Percentiles rank a stretch among this genome's conserved stretches.
Conservation (phyloP, 192 early-diverging fungal species). For the Mortierella antarctica region DNA sequence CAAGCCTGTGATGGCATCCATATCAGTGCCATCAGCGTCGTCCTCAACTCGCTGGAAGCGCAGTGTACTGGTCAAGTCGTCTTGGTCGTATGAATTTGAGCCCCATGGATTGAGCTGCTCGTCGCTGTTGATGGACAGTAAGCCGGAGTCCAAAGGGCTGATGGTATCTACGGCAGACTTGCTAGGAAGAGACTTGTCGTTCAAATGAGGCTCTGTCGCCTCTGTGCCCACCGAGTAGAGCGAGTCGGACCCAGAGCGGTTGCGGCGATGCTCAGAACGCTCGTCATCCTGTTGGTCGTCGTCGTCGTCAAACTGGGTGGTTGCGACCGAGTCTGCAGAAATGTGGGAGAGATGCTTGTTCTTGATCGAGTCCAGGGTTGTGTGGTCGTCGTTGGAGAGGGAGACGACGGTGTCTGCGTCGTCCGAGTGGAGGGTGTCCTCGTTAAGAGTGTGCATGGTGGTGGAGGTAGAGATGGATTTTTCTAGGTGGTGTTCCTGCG, state of each 20-base stretch:
- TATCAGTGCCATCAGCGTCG: slow-evolving; percentile 17
- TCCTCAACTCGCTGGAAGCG: slow-evolving; percentile 23
- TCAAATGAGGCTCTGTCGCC: slow-evolving; percentile 31
- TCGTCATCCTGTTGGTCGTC: slow-evolving; percentile 23
- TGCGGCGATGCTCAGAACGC: slow-evolving; percentile 31
- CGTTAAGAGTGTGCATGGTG: slow-evolving; percentile 9
- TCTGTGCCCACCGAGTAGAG: slow-evolving; percentile 51
- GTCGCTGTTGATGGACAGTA: slow-evolving; percentile 7
- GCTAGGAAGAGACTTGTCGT: slow-evolving; percentile 8
- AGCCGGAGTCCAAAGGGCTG: not conserved
- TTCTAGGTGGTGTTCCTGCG: slow-evolving; percentile 2
- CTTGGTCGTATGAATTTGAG: slow-evolving; percentile 50
- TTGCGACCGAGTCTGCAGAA: slow-evolving; percentile 46
- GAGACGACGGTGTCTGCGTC: slow-evolving; percentile 27
- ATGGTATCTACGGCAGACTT: not conserved
- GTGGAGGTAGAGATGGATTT: not conserved
- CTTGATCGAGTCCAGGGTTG: slow-evolving; percentile 9
- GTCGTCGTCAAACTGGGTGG: slow-evolving; percentile 48
- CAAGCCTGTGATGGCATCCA: slow-evolving; percentile 44
- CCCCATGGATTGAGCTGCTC: slow-evolving; percentile 51
- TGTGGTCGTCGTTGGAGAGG: slow-evolving; percentile 1
- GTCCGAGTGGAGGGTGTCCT: slow-evolving; percentile 4
- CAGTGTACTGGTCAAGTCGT: slow-evolving; percentile 32
- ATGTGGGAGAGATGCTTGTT: slow-evolving; percentile 42
- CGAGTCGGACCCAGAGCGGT: slow-evolving; percentile 38